A percentile compares a stretch with the other conserved stretches of the same genome.
These are phyloP conservation scores for Tagetes erecta DNA, from an alignment of 129 eudicot species.

Conservation along the genomic window DNA sequence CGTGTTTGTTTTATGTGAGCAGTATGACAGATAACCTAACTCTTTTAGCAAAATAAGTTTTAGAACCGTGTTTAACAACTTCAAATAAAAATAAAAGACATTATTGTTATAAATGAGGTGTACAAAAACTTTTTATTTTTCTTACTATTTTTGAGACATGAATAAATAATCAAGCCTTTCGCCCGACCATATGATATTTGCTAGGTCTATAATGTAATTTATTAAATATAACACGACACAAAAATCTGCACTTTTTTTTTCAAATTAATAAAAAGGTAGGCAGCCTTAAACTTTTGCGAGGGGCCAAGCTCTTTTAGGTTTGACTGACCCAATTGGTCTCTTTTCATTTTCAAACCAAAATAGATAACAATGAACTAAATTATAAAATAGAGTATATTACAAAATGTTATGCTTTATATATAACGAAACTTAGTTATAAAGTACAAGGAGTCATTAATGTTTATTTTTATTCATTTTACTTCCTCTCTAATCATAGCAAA, in stretches of 20 bases:
- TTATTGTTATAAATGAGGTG: background rate
- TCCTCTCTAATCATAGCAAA: too few species aligned
- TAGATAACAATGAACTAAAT: background rate
- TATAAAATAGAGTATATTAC: background rate
- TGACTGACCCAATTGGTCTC: conserved; percentile 32
- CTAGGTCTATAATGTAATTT: background rate
- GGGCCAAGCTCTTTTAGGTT: conserved; percentile 35
- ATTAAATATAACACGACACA: background rate
- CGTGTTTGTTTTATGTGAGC: too few species aligned
- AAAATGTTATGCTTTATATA: too few species aligned
- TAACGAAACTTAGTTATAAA: too few species aligned
- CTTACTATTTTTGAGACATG: background rate
- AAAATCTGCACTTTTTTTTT: background rate
- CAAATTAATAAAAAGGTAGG: conserved; percentile 19
- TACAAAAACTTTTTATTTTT: background rate
- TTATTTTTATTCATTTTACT: too few species aligned
- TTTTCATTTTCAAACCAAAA: conserved; percentile 14
- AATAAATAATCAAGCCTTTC: conserved; percentile 4
- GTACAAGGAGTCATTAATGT: too few species aligned
- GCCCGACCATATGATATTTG: conserved; percentile 1
- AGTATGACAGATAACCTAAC: too few species aligned
- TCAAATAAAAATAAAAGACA: background rate
- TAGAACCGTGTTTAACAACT: background rate
- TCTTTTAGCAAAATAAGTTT: too few species aligned
- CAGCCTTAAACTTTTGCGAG: conserved; percentile 29